Evolutionary conservation across 2,329 filamentous ascomycete species (phyloP).

Genomic region (Colletotrichum sp.): DNA sequence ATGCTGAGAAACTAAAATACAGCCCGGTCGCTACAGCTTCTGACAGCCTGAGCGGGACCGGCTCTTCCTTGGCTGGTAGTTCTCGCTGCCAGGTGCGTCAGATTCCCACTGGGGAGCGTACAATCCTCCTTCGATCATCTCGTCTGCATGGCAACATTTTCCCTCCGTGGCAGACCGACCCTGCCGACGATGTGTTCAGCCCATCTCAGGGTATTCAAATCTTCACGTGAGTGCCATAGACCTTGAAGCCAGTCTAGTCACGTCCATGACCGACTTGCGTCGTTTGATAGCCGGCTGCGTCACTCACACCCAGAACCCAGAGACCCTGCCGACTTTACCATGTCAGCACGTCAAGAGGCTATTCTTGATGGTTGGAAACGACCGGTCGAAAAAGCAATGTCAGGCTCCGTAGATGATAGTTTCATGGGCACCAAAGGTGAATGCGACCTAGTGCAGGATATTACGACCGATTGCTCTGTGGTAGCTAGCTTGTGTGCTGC

Average conservation of each 20-base stretch:
- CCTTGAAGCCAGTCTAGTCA: neutral
- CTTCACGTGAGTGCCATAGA: constrained; percentile 64
- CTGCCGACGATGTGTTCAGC: constrained; percentile 66
- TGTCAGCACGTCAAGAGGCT: constrained; percentile 76
- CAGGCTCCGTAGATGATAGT: constrained; percentile 40
- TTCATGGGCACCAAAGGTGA: constrained; percentile 63
- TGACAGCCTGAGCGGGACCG: constrained; percentile 28
- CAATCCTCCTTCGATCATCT: constrained; percentile 78
- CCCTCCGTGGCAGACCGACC: constrained; percentile 79
- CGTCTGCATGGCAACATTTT: constrained; percentile 84
- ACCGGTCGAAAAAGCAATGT: constrained; percentile 66
- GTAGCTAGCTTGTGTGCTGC: constrained; percentile 92
- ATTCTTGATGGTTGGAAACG: constrained; percentile 88
- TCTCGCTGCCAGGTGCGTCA: constrained; percentile 52
- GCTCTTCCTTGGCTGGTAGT: neutral
- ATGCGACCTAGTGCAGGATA: constrained; percentile 91
- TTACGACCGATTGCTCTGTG: constrained; percentile 95
- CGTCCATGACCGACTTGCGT: neutral
- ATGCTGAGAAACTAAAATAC: constrained; percentile 78
- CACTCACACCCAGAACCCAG: constrained; percentile 44
- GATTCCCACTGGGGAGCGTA: constrained; percentile 73
- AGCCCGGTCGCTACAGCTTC: neutral
- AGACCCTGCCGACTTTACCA: constrained; percentile 70
- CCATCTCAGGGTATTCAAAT: constrained; percentile 48
- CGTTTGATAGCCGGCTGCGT: neutral